phyloP scores from a whole-genome alignment of 192 early-diverging fungal genomes.

The Gonapodya prolifera region DNA sequence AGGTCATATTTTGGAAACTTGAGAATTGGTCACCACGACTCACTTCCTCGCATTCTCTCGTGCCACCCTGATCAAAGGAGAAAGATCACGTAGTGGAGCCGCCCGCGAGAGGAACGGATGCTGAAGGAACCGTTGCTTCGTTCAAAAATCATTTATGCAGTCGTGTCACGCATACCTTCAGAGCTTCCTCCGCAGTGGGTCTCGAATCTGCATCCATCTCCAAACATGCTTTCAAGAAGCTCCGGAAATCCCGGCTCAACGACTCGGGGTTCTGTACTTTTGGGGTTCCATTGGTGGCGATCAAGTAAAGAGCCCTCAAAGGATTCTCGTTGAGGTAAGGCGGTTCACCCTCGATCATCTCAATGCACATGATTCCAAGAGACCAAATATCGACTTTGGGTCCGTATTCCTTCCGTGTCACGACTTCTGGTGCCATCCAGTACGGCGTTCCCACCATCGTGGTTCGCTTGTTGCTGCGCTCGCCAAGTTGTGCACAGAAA shows the following conservation, averaged over 20 bases:
- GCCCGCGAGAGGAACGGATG: slow-evolving; percentile 7
- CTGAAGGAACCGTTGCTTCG: background rate
- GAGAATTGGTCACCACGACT: too few relatives aligned
- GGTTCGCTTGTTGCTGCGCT: slow-evolving; percentile 48
- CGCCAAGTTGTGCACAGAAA: slow-evolving; percentile 68
- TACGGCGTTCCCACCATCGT: slow-evolving; percentile 80
- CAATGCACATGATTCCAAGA: slow-evolving; percentile 94
- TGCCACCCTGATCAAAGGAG: background rate
- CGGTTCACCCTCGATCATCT: slow-evolving; percentile 96
- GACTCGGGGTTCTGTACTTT: slow-evolving; percentile 76
- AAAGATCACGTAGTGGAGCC: background rate
- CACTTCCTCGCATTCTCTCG: slow-evolving; percentile 1
- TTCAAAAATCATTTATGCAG: background rate
- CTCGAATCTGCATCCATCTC: slow-evolving; percentile 7
- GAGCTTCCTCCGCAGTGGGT: slow-evolving; percentile 5
- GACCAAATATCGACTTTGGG: slow-evolving; percentile 95
- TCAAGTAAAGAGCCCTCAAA: slow-evolving; percentile 47
- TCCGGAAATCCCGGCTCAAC: slow-evolving; percentile 14
- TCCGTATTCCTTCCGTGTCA: slow-evolving; percentile 81
- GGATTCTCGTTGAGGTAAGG: slow-evolving; percentile 94
- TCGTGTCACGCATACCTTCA: background rate
- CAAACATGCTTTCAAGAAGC: slow-evolving; percentile 5
- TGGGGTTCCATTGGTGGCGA: slow-evolving; percentile 89
- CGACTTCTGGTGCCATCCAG: slow-evolving; percentile 99
- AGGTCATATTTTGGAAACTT: too few relatives aligned